Evolutionary conservation across 345 rosid species (phyloP).

Genomic region (Sonneratia alba): DNA sequence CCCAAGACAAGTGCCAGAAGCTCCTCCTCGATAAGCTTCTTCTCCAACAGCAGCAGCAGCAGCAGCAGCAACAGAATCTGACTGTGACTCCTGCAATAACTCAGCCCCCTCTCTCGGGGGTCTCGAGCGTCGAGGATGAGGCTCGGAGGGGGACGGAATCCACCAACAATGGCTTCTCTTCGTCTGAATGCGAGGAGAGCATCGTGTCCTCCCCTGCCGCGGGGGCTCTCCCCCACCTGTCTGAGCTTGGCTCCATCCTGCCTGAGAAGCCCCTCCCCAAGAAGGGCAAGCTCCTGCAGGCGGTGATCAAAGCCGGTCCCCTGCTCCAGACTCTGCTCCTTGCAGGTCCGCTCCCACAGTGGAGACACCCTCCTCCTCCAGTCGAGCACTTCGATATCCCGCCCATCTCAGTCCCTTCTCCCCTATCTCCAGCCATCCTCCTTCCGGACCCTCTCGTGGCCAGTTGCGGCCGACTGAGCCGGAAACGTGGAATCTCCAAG

Average conservation of each 20-base stretch:
- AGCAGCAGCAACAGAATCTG: neutral
- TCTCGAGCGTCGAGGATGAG: constrained; percentile 86
- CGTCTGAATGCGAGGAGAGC: constrained; percentile 14
- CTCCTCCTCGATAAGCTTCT: constrained; percentile 4
- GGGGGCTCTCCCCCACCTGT: neutral
- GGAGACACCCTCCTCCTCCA: constrained; percentile 56
- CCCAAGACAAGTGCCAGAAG: constrained; percentile 19
- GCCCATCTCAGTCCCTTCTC: constrained; percentile 24
- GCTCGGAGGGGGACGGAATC: constrained; percentile 57
- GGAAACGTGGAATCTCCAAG: constrained; percentile 52
- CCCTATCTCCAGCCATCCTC: constrained; percentile 33
- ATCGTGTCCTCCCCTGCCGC: constrained; percentile 9
- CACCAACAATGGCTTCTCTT: constrained; percentile 6
- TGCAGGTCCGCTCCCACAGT: constrained; percentile 28
- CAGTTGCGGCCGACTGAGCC: constrained; percentile 43
- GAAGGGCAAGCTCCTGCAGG: constrained; percentile 33
- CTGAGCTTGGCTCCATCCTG: constrained; percentile 25
- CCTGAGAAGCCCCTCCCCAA: constrained; percentile 51
- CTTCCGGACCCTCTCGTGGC: constrained; percentile 28
- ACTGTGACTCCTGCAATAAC: neutral
- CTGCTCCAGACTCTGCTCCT: constrained; percentile 27
- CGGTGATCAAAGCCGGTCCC: constrained; percentile 26
- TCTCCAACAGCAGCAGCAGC: neutral
- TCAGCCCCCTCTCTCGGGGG: constrained; percentile 65
- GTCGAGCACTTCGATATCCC: constrained; percentile 9